Evolutionary conservation across 2,329 filamentous ascomycete genomes (phyloP), one percentile per base, ranked within the genome.

Genomic region (Botrytis pseudocinerea): DNA sequence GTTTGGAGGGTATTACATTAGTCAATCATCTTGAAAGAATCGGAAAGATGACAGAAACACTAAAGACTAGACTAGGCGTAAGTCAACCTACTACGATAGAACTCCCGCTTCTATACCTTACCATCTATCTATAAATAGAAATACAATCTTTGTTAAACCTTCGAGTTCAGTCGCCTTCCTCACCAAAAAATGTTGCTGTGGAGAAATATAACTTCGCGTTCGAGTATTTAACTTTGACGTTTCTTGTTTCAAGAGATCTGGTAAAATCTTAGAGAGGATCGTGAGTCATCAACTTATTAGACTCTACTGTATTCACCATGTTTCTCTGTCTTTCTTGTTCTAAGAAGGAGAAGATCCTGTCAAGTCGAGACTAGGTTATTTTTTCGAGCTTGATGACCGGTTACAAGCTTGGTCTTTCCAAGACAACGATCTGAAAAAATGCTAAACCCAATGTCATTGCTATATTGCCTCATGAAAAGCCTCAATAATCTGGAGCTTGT

Each of bases 1-100:
- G 22, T 0, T 8, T n/a, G 6, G 40, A 18, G 59, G n/a, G 18
- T 14, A 2, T 4, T 2, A 40, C 0, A 5, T 38, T 2, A 9
- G 0, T 12, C 1, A 9, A 40, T 25, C 1, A 9, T 40, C 12
- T 61, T 1, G 7, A 16, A 2, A 61, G 3, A n/a, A n/a, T 18
- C 0, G 16, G 12, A 40, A 4, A 61, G 9, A n/a, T 35, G 2
- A n/a, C 6, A 40, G 10, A 22, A 61, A 61, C 59, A n/a, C 1
- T 2, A 61, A 40, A 61, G 2, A 40, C 18, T 40, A 61, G 2
- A 40, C 18, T 40, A 9, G 9, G 18, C 0, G 16, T n/a, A 25
- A 7, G 12, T n/a, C 12, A 16, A 8, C 25, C 20, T 8, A 7
- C 0, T 61, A n/a, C 22, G 0, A 16, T 3, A 9, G 1, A 16